Base-by-base conservation (phyloP, 2,329 filamentous ascomycete species). In the Sporothrix globosa region DNA sequence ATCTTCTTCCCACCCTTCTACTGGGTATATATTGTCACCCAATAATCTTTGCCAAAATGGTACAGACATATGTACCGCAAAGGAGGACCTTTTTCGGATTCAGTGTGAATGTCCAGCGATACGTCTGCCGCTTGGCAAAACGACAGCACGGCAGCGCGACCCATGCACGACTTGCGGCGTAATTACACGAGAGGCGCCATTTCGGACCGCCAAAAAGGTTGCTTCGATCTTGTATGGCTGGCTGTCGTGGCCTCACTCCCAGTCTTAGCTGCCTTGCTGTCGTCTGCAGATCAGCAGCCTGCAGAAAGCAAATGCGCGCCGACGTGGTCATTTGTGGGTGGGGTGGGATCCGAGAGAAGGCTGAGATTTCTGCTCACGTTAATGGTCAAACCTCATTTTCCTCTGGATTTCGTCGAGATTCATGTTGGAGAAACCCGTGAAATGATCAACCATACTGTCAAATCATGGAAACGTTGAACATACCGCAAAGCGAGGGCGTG, bases 291-390 rank as follows among this genome's bases (percentile, higher is more conserved):
- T 50, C 19, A 53, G 48, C 63, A 52, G 63, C 63, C 46, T 67
- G 63, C 44, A 67, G 27, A 24, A 53, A 67, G 30, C 27, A 48
- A 46, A n/a, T 67, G 63, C 63, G 63, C n/a, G 58, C 19, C 63
- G 63, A 67, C 63, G 63, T 67, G 63, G 48, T 39, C 48, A 34
- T 24, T 17, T 21, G 63, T 17, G 48, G 48, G 63, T 67, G 63
- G 46, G 48, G 63, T 67, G 48, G 27, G 46, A 39, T 53, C 53
- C 48, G 63, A 21, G 63, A 67, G 63, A 67, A 67, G 63, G 63
- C 63, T 67, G 48, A 41, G 27, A 21, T 17, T 34, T 39, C 63
- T 52, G 46, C 46, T 39, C 24, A 21, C 30, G 27, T 67, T 14
- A 67, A 30, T 67, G 48, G 63, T 24, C 30, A 11, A 17, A 34